Conservation (phyloP, 208 protist species). For the Naegleria lovaniensis region DNA sequence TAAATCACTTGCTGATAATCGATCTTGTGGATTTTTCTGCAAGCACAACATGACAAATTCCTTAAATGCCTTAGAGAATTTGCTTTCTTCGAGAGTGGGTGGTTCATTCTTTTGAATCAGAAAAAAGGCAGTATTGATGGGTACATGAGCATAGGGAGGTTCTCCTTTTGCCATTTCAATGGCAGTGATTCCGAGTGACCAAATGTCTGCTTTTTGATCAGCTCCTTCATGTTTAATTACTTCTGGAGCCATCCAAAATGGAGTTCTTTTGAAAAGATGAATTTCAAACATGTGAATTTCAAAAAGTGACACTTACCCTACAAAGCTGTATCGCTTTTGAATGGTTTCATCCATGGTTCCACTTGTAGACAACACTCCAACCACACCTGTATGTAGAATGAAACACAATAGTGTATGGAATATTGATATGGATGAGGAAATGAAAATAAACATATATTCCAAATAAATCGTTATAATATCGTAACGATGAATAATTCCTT, state of each 20-base stretch:
- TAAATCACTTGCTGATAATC: slow-evolving; percentile 65
- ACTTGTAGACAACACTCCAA: slow-evolving; percentile 53
- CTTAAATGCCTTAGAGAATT: slow-evolving; percentile 59
- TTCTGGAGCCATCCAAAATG: slow-evolving; percentile 71
- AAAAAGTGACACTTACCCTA: slow-evolving; percentile 49
- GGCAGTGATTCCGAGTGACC: slow-evolving; percentile 86
- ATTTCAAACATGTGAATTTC: neutral
- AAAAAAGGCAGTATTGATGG: slow-evolving; percentile 59
- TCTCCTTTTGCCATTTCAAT: slow-evolving; percentile 89
- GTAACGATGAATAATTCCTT: too few relatives aligned
- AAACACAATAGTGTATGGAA: too few relatives aligned
- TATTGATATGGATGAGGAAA: too few relatives aligned
- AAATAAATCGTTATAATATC: too few relatives aligned
- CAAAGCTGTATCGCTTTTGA: slow-evolving; percentile 69
- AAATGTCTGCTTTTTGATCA: slow-evolving; percentile 82
- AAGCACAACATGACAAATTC: slow-evolving; percentile 65
- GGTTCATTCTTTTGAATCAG: slow-evolving; percentile 45
- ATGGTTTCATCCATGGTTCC: slow-evolving; percentile 47
- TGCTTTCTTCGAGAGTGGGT: slow-evolving; percentile 40
- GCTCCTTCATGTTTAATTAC: slow-evolving; percentile 50
- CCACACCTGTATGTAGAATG: slow-evolving; percentile 38
- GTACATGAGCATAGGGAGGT: slow-evolving; percentile 76
- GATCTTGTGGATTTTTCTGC: slow-evolving; percentile 51
- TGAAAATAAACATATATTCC: too few relatives aligned
- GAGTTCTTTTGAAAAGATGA: slow-evolving; percentile 39